phyloP scores from a whole-genome alignment of 164 flowering plant genomes.

The Amborella trichopoda region DNA sequence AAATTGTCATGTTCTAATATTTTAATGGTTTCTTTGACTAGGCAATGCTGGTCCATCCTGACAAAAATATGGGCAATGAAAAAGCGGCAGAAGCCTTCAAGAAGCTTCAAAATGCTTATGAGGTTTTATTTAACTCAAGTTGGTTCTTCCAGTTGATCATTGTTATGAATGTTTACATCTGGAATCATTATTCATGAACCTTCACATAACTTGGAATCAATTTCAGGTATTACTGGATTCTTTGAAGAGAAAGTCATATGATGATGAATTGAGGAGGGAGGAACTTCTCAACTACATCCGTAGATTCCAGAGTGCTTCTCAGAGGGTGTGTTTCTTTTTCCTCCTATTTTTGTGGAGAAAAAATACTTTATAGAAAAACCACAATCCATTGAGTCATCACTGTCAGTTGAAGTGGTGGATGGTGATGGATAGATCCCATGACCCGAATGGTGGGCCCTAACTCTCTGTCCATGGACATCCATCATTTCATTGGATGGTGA shows the following conservation, averaged over 20 bases:
- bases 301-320: constrained; percentile 49
- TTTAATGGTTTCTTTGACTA: constrained; percentile 19
- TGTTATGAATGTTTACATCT: not conserved
- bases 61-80: constrained; percentile 97
- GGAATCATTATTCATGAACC: not conserved
- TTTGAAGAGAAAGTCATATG: constrained; percentile 72
- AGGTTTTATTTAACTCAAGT: constrained; percentile 38
- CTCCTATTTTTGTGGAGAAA: too few species aligned
- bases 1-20: constrained; percentile 4
- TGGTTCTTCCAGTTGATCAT: not conserved
- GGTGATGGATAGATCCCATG: too few species aligned
- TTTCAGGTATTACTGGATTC: constrained; percentile 77
- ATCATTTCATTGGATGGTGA: too few species aligned
- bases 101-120: constrained; percentile 98
- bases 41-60: constrained; percentile 99
- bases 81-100: constrained; percentile 99
- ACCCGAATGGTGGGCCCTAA: too few species aligned
- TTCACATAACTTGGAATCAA: not conserved
- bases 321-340: constrained; percentile 32
- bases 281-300: constrained; percentile 73
- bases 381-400: too few species aligned
- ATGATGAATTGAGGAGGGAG: constrained; percentile 85
- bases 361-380: too few species aligned
- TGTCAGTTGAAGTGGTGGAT: too few species aligned
- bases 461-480: too few species aligned